Evolutionary conservation across 2,329 filamentous ascomycete species (phyloP).

Genomic region (Aspergillus sojae): DNA sequence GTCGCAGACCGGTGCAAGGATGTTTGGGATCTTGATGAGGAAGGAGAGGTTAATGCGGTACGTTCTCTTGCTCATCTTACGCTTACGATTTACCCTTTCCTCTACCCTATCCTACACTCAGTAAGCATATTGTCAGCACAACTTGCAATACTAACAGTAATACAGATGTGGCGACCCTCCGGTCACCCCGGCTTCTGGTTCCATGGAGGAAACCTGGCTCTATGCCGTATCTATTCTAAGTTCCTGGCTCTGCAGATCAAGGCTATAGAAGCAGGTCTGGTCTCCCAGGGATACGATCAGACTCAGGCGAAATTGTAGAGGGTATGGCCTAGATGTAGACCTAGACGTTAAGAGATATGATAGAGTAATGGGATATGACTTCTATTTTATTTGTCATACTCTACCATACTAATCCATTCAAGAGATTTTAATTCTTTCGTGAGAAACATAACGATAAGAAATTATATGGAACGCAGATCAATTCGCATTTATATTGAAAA

Average conservation of each 20-base stretch:
- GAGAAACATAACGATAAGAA: not conserved
- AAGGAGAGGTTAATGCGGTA: slow-evolving; percentile 56
- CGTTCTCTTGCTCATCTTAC: slow-evolving; percentile 9
- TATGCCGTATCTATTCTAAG: slow-evolving; percentile 64
- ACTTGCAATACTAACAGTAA: not conserved
- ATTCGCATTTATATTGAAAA: not conserved
- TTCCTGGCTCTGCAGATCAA: slow-evolving; percentile 55
- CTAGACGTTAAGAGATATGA: not conserved
- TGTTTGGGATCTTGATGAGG: slow-evolving; percentile 64
- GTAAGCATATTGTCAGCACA: no score
- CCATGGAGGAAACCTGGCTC: slow-evolving; percentile 65
- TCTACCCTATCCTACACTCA: not conserved
- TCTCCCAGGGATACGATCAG: slow-evolving; percentile 2
- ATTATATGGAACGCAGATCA: not conserved
- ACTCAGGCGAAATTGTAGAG: not conserved
- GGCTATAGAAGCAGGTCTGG: slow-evolving; percentile 45
- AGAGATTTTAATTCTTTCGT: not conserved
- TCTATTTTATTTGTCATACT: not conserved
- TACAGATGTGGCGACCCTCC: slow-evolving; percentile 56
- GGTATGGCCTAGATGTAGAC: not conserved
- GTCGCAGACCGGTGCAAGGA: slow-evolving; percentile 60
- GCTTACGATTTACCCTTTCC: not conserved
- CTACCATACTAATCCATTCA: not conserved
- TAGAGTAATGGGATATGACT: not conserved
- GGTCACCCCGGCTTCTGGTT: slow-evolving; percentile 69